phyloP scores from a whole-genome alignment of 164 flowering plant species.

The Stephania cephalantha region DNA sequence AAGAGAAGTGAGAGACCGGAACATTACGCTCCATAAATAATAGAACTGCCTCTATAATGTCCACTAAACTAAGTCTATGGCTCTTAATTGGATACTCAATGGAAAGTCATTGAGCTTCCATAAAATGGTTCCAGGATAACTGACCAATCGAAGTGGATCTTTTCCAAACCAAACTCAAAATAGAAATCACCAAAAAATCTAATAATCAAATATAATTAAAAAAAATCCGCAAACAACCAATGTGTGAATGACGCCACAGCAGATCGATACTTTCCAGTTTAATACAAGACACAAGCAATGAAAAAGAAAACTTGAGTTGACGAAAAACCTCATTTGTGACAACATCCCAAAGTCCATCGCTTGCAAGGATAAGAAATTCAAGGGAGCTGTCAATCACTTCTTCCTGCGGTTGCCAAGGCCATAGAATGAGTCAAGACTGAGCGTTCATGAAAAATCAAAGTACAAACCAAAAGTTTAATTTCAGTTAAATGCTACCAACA shows the following conservation, averaged over 20 bases:
- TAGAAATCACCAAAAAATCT: not conserved
- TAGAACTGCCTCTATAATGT: not conserved
- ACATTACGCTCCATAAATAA: not conserved
- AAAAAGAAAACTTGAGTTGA: not conserved
- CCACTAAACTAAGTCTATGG: not conserved
- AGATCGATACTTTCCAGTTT: not conserved
- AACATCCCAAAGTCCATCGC: constrained; percentile 98
- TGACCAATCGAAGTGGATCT: not conserved
- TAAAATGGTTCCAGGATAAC: not conserved
- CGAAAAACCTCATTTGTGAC: constrained; percentile 77
- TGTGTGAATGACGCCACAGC: not conserved
- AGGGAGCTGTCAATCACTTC: constrained; percentile 79
- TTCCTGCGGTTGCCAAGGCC: constrained; percentile 45
- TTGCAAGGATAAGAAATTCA: constrained; percentile 92
- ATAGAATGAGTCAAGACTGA: constrained; percentile 5
- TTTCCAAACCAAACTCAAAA: not conserved
- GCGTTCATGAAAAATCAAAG: not conserved
- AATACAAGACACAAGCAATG: not conserved
- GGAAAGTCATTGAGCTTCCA: not conserved
- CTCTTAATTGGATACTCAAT: not conserved
- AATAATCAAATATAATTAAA: no score
- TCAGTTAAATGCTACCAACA: no score
- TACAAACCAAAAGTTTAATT: not conserved
- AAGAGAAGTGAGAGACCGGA: not conserved
- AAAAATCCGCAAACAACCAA: not conserved